Conservation (phyloP, 768 basidiomycete species). For the Boletus barrowsii region DNA sequence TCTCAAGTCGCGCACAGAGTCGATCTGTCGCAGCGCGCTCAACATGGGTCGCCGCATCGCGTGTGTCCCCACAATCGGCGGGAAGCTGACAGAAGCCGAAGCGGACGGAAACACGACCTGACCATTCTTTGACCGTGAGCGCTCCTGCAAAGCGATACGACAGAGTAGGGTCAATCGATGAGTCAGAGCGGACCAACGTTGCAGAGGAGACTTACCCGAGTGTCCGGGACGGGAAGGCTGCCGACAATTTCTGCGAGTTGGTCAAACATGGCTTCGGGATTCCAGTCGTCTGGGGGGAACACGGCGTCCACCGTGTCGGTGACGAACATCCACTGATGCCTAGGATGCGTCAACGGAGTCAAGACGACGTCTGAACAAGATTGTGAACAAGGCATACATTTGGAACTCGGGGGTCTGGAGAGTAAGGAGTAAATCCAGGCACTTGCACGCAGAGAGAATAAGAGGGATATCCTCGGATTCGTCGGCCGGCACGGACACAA, state of each 20-base stretch:
- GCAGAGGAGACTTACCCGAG: slow-evolving; percentile 16
- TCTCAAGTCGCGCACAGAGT: slow-evolving; percentile 81
- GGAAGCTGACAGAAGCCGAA: slow-evolving; percentile 19
- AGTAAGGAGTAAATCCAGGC: slow-evolving; percentile 87
- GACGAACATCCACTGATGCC: slow-evolving; percentile 98
- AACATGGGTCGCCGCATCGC: slow-evolving; percentile 75
- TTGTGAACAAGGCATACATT: slow-evolving; percentile 52
- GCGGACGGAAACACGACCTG: slow-evolving; percentile 21
- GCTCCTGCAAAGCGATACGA: slow-evolving; percentile 18
- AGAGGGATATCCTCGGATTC: slow-evolving; percentile 82
- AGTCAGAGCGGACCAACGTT: too few relatives aligned
- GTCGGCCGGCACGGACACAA: slow-evolving; percentile 68
- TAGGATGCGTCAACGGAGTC: slow-evolving; percentile 27
- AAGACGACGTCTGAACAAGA: neutral
- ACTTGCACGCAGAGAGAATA: slow-evolving; percentile 88
- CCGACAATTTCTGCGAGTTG: slow-evolving; percentile 80
- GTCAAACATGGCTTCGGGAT: slow-evolving; percentile 87
- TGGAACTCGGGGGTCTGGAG: slow-evolving; percentile 98
- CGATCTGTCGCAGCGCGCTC: slow-evolving; percentile 63
- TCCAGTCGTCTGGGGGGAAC: slow-evolving; percentile 80
- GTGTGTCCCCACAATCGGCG: slow-evolving; percentile 37
- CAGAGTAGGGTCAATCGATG: neutral
- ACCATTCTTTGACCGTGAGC: slow-evolving; percentile 21
- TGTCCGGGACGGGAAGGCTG: slow-evolving; percentile 53
- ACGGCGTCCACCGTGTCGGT: slow-evolving; percentile 97